These are phyloP conservation scores for Saprolegnia diclina DNA, from an alignment of 352 stramenopile species.

Conservation along the genomic window DNA sequence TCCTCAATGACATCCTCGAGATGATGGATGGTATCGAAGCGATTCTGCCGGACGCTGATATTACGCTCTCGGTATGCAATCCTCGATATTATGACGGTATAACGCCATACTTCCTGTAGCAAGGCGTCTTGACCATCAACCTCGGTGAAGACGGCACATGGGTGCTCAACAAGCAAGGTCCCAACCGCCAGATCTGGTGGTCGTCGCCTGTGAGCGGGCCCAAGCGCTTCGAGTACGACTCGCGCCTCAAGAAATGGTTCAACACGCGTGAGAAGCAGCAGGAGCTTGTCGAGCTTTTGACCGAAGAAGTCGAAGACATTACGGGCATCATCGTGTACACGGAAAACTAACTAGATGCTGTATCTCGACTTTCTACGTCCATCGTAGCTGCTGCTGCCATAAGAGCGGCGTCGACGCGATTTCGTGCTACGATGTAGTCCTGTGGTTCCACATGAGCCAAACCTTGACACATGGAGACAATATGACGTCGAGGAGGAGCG, in stretches of 20 bases:
- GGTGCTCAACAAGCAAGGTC: slow-evolving; percentile 98
- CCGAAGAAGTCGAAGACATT: slow-evolving; percentile 66
- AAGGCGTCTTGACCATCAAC: slow-evolving; percentile 94
- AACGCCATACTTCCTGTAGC: slow-evolving; percentile 38
- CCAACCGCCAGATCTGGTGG: slow-evolving; percentile 97
- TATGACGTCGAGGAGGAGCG: slow-evolving; percentile 36
- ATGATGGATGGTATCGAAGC: slow-evolving; percentile 81
- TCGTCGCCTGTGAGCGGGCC: slow-evolving; percentile 92
- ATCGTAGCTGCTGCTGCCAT: background rate
- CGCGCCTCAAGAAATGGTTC: slow-evolving; percentile 57
- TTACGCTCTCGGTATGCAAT: slow-evolving; percentile 58
- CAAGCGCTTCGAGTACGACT: slow-evolving; percentile 85
- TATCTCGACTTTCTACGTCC: background rate
- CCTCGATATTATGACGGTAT: background rate
- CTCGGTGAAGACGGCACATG: slow-evolving; percentile 92
- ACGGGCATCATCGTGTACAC: slow-evolving; percentile 78
- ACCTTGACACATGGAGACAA: slow-evolving; percentile 46
- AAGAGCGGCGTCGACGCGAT: slow-evolving; percentile 27
- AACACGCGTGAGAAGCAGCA: slow-evolving; percentile 69
- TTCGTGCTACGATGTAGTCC: background rate
- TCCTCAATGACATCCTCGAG: slow-evolving; percentile 65
- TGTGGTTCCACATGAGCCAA: slow-evolving; percentile 62
- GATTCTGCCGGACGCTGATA: slow-evolving; percentile 78
- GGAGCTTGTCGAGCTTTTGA: slow-evolving; percentile 67
- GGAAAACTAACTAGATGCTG: slow-evolving; percentile 30